Evolutionary conservation across 1,284 basidiomycete species (phyloP), one percentile per base, ranked within the genome.

Genomic region (Ustilago sp.): DNA sequence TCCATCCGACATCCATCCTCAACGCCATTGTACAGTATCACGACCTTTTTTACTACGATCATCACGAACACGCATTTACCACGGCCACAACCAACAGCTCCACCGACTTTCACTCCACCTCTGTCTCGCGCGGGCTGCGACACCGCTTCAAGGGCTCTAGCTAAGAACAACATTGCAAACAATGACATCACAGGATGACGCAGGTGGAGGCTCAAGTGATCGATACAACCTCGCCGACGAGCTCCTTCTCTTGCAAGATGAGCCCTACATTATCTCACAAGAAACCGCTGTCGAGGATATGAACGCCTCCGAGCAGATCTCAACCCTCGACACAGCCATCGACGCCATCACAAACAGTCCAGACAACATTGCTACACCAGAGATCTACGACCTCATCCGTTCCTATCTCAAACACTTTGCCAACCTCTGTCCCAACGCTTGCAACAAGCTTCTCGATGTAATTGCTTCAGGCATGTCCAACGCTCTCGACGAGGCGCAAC

Each of bases 371-470:
- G 50, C 74, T 19, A 78, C 60, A 19, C 39, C 60, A 38, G 65
- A 74, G 5, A 59, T 69, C 28, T 85, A 72, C 68, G 74, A 81
- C 54, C 57, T 70, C 36, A 66, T 84, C 58, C 79, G 76, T 9
- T 83, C 81, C 45, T 81, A 83, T 54, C 68, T 85, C 47, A 83
- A 84, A 63, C 63, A 82, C 57, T 78, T 80, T n/a, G 62, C 66
- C 31, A 48, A 61, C 17, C 77, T 86, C 53, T 55, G 35, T 23
- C 68, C 79, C 9, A 69, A 72, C 34, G 71, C 77, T 35, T 68
- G 77, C 55, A 76, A 79, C 70, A 80, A 79, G 62, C 78, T 85
- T 4, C 63, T 86, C 47, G 84, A 85, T 34, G 66, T 77, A 13
- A 63, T 85, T 19, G 54, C 74, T 15, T 79, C 77, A 15, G 80